phyloP scores from a whole-genome alignment of 2,329 filamentous ascomycete species.

The Xylaria sp. region DNA sequence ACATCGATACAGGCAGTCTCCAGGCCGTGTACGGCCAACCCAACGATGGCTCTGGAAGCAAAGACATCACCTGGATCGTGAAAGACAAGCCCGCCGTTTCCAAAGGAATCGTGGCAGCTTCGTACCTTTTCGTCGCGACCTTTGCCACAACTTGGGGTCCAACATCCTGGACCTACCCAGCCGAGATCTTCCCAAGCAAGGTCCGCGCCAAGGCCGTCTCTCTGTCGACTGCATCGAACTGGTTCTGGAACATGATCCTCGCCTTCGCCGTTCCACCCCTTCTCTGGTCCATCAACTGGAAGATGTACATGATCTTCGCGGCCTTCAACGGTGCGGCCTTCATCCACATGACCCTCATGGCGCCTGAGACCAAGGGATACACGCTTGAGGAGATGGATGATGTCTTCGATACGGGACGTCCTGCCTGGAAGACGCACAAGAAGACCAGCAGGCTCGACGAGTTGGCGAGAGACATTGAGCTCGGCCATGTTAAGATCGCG shows the following conservation, averaged over 20 bases:
- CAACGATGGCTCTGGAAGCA: slow-evolving; percentile 37
- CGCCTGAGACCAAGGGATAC: slow-evolving; percentile 64
- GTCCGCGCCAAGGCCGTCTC: slow-evolving; percentile 60
- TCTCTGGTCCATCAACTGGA: slow-evolving; percentile 52
- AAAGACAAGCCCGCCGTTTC: slow-evolving; percentile 47
- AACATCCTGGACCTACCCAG: slow-evolving; percentile 49
- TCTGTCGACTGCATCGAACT: slow-evolving; percentile 56
- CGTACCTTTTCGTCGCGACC: slow-evolving; percentile 66
- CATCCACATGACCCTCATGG: slow-evolving; percentile 60
- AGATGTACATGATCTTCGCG: slow-evolving; percentile 70
- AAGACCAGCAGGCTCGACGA: slow-evolving; percentile 43
- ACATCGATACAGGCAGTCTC: slow-evolving; percentile 39
- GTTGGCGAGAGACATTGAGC: slow-evolving; percentile 44
- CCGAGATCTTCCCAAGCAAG: slow-evolving; percentile 57
- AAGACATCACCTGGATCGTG: slow-evolving; percentile 54
- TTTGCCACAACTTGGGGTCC: slow-evolving; percentile 47
- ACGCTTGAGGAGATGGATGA: slow-evolving; percentile 73
- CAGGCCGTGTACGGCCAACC: slow-evolving; percentile 55
- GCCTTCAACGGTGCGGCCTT: slow-evolving; percentile 64
- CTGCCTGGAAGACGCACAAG: slow-evolving; percentile 50
- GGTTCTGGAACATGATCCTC: slow-evolving; percentile 55
- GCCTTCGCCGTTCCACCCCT: slow-evolving; percentile 48
- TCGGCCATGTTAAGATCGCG: slow-evolving; percentile 38
- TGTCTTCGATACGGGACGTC: slow-evolving; percentile 58
- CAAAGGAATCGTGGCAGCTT: slow-evolving; percentile 61